These are phyloP conservation scores for Candida taoyuanica DNA, from an alignment of 805 yeast species.

Conservation along the genomic window DNA sequence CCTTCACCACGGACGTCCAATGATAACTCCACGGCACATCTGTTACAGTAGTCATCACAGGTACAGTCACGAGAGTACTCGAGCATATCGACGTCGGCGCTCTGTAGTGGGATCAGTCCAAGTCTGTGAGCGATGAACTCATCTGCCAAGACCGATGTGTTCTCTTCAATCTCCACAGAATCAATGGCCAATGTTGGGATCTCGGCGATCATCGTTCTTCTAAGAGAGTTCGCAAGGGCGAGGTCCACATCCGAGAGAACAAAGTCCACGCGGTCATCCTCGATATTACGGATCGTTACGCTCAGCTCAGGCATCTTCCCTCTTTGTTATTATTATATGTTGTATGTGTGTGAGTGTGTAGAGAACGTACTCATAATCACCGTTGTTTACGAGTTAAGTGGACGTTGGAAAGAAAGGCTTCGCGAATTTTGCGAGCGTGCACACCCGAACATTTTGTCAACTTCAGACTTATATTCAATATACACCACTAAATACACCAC, in stretches of 20 bases:
- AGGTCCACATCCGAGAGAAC: conserved; percentile 83
- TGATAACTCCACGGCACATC: conserved; percentile 85
- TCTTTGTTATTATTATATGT: too few relatives aligned
- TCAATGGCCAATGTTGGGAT: conserved; percentile 97
- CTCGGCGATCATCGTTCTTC: conserved; percentile 92
- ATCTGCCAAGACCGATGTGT: conserved; percentile 94
- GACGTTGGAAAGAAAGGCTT: too few relatives aligned
- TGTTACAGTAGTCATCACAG: conserved; percentile 95
- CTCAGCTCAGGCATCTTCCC: conserved; percentile 50
- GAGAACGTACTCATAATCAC: too few relatives aligned
- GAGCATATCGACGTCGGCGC: conserved; percentile 76
- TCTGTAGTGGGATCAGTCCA: conserved; percentile 85
- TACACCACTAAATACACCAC: too few relatives aligned
- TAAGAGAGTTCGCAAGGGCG: conserved; percentile 84
- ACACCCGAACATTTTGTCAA: too few relatives aligned
- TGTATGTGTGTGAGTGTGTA: too few relatives aligned
- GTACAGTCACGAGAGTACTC: conserved; percentile 94
- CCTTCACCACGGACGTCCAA: conserved; percentile 86
- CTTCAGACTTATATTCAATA: too few relatives aligned
- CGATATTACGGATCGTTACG: conserved; percentile 83
- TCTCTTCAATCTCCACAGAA: conserved; percentile 87
- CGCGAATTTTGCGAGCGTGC: too few relatives aligned
- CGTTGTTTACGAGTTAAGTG: too few relatives aligned
- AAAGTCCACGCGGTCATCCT: conserved; percentile 84
- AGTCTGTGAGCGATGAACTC: conserved; percentile 93